Percentiles rank a stretch among this genome's conserved stretches.
Conservation (phyloP, 345 rosid genomes). For the Cardamine chenopodiifolia region DNA sequence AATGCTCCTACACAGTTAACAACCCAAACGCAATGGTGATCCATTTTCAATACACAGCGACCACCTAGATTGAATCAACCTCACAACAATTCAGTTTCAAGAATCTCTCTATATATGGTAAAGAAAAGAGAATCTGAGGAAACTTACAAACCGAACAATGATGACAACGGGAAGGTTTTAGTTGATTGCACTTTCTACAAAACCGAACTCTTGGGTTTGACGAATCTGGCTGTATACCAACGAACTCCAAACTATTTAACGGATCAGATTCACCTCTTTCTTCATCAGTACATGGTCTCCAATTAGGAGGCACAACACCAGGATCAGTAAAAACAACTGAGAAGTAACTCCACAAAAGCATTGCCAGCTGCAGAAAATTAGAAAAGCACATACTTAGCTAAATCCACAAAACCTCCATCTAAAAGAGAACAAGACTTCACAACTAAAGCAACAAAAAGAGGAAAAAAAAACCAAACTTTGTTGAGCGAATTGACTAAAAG, state of each 20-base stretch:
- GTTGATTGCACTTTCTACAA: constrained; percentile 93
- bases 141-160: constrained; percentile 98
- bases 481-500: constrained; percentile 2
- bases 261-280: constrained; percentile 94
- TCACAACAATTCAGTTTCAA: constrained; percentile 25
- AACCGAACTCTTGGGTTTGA: constrained; percentile 65
- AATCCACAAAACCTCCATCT: constrained; percentile 11
- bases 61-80: constrained; percentile 64
- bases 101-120: background rate
- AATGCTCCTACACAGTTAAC: constrained; percentile 98
- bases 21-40: constrained; percentile 99
- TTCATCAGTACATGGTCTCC: constrained; percentile 85
- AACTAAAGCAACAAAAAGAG: no score
- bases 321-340: constrained; percentile 95
- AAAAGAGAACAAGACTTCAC: no score
- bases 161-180: constrained; percentile 94
- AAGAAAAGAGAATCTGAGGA: background rate
- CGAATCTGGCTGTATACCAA: constrained; percentile 55
- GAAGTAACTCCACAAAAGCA: constrained; percentile 97
- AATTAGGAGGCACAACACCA: constrained; percentile 88
- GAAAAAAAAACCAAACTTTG: constrained; percentile 14
- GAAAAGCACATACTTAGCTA: constrained; percentile 16
- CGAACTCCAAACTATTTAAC: constrained; percentile 60
- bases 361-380: constrained; percentile 78
- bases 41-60: constrained; percentile 95